phyloP scores from a whole-genome alignment of 371 early-diverging fungal genomes.

The Zychaea mexicana region DNA sequence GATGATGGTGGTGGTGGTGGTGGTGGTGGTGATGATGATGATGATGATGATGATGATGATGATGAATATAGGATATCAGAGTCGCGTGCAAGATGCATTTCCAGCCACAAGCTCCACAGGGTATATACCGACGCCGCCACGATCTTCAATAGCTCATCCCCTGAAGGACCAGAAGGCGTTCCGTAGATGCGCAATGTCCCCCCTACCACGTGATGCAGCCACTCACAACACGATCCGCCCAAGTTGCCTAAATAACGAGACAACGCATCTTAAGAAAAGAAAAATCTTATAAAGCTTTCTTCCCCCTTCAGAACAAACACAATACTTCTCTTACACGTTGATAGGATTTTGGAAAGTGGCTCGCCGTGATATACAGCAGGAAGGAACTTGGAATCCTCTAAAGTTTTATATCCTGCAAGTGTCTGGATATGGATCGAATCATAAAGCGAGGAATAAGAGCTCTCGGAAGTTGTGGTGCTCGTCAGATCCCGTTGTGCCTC shows the following conservation, averaged over 20 bases:
- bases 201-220: conserved; percentile 6
- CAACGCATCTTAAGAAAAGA: not conserved
- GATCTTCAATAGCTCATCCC: conserved; percentile 11
- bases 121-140: conserved; percentile 42
- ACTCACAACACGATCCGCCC: conserved; percentile 11
- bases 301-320: not conserved
- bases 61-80: conserved; percentile 22
- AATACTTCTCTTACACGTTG: conserved; percentile 8
- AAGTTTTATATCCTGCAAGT: conserved; percentile 4
- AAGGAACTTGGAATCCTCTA: conserved; percentile 25
- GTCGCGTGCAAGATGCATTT: conserved; percentile 51
- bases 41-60: not conserved
- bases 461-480: not conserved
- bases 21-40: not conserved
- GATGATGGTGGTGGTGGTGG: not conserved
- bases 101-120: conserved; percentile 52
- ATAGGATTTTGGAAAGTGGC: conserved; percentile 6
- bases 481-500: not conserved
- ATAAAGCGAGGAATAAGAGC: not conserved
- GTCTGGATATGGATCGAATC: conserved; percentile 4
- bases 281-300: not conserved
- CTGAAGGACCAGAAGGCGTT: conserved; percentile 3
- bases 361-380: conserved; percentile 24
- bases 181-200: conserved; percentile 22
- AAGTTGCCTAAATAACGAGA: conserved; percentile 1